Base-by-base conservation (phyloP, 129 eudicot species). In the Centrapalus pauciflorus region DNA sequence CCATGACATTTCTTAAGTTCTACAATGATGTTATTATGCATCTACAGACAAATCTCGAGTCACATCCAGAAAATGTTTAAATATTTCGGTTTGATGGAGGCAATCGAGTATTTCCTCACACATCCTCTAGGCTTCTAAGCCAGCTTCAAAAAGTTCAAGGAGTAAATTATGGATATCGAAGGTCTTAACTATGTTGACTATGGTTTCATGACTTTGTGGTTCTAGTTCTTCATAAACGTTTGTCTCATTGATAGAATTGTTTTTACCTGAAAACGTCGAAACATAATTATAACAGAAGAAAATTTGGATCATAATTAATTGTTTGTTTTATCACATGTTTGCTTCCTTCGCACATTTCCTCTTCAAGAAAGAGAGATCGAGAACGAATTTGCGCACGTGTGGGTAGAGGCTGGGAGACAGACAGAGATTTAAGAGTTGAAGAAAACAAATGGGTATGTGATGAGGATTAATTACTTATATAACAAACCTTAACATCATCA, bases 191-290 rank as follows among this genome's bases (percentile, higher is more conserved):
- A 85, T 37, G 34, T 82, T 68, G 0, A 37, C n/a, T 48, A 87
- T 59, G 66, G 84, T 69, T 73, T 85, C 94, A 55, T n/a, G n/a
- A n/a, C 60, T 81, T 25, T 70, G 81, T 5, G 92, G 92, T 46
- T 87, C 89, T 2, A 90, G 65, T 72, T 90, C 97, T 66, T 87
- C 86, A 58, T 79, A 75, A 23, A 90, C 88, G 46, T 79, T 75
- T 49, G 75, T 59, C 65, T 81, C 80, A 25, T 58, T 69, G 54
- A n/a, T 34, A 67, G 75, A 79, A 62, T 70, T 43, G 21, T 62
- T 24, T 50, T 40, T 61, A 33, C 85, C 87, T 81, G 75, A 52
- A 72, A 57, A 57, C 49, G 33, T 23, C 5, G 6, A 38, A 56
- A 56, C 66, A 40, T 69, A 51, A 21, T 5, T 33, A 45, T 33